A percentile compares a stretch with the other conserved stretches of the same genome.
phyloP scores from a whole-genome alignment of 2,329 filamentous ascomycete genomes.

The Calonectria naviculata region DNA sequence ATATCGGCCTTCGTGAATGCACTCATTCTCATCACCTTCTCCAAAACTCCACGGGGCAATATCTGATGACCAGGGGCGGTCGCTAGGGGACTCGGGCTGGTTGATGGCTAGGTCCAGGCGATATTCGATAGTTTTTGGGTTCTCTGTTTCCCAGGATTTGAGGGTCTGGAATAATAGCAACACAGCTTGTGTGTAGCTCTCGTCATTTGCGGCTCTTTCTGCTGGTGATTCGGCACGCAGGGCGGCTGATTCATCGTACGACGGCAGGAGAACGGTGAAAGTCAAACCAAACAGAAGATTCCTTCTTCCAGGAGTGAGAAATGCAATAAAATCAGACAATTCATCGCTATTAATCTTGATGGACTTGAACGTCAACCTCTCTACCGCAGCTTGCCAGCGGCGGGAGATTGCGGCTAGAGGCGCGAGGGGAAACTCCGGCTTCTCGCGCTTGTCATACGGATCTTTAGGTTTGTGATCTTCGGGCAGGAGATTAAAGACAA shows the following conservation, averaged over 20 bases:
- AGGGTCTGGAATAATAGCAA: neutral
- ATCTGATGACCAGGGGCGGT: neutral
- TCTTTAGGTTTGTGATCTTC: neutral
- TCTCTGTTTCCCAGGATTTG: constrained; percentile 9
- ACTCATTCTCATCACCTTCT: neutral
- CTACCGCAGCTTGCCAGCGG: neutral
- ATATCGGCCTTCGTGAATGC: constrained; percentile 18
- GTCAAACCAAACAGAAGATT: neutral
- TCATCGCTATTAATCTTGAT: constrained; percentile 16
- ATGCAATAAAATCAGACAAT: neutral
- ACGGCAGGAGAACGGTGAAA: constrained; percentile 5
- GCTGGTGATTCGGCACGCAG: constrained; percentile 10
- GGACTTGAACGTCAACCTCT: constrained; percentile 14
- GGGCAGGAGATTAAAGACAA: neutral
- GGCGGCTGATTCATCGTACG: neutral
- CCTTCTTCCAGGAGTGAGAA: constrained; percentile 3
- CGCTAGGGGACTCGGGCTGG: constrained; percentile 11
- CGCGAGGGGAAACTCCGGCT: neutral
- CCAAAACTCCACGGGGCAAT: neutral
- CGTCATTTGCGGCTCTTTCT: constrained; percentile 15
- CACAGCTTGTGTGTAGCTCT: constrained; percentile 5
- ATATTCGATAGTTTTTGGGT: neutral
- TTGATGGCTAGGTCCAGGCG: constrained; percentile 9
- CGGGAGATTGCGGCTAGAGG: constrained; percentile 12
- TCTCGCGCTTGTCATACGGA: neutral